Evolutionary conservation across 371 early-diverging fungal genomes (phyloP).

Genomic region (Apophysomyces elegans): DNA sequence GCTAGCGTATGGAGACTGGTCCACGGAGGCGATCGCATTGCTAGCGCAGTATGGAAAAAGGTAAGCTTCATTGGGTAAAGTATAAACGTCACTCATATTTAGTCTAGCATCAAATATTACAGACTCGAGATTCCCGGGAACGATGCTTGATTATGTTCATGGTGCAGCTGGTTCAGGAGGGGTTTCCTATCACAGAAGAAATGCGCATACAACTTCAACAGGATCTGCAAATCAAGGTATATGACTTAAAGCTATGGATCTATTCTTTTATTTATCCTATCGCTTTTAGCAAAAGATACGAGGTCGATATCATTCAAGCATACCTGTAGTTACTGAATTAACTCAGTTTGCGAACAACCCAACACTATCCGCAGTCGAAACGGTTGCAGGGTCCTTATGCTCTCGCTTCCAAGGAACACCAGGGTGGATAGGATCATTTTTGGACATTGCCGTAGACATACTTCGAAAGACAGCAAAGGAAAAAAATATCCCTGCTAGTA

Average conservation of each 20-base stretch:
- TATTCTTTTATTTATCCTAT: neutral
- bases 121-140: slow-evolving; percentile 37
- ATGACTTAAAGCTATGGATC: neutral
- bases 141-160: slow-evolving; percentile 55
- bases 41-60: slow-evolving; percentile 44
- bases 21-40: slow-evolving; percentile 32
- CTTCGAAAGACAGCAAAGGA: slow-evolving; percentile 38
- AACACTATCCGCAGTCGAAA: slow-evolving; percentile 30
- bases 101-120: slow-evolving; percentile 42
- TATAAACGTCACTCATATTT: neutral
- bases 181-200: slow-evolving; percentile 38
- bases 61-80: slow-evolving; percentile 18
- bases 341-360: slow-evolving; percentile 39
- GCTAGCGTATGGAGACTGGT: slow-evolving; percentile 62
- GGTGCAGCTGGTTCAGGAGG: slow-evolving; percentile 52
- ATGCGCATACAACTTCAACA: slow-evolving; percentile 38
- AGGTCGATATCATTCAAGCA: slow-evolving; percentile 21
- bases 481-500: slow-evolving; percentile 20
- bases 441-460: slow-evolving; percentile 46
- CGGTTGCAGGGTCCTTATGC: slow-evolving; percentile 41
- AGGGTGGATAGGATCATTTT: slow-evolving; percentile 48
- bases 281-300: neutral
- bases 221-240: slow-evolving; percentile 44
- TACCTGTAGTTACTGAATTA: slow-evolving; percentile 45
- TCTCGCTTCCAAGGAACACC: slow-evolving; percentile 42